These are phyloP conservation scores for Nymphaea colorata DNA, from an alignment of 164 flowering plant genomes.

Conservation along the genomic window DNA sequence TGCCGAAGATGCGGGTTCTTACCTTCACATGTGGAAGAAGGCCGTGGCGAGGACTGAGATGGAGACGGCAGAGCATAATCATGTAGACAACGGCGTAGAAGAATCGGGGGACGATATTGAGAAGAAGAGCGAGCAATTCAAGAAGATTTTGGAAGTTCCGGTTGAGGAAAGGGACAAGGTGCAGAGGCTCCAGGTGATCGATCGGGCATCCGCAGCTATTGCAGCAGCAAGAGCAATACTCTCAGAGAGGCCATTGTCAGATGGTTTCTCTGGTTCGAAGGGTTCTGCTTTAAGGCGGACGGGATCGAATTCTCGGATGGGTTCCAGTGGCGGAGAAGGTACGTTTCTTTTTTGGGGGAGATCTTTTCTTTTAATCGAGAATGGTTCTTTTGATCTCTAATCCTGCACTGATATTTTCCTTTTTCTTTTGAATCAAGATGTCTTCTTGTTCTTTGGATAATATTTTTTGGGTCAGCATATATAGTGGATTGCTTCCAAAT, in stretches of 20 bases:
- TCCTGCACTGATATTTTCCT: too few species aligned
- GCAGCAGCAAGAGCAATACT: conserved; percentile 67
- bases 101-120: conserved; percentile 22
- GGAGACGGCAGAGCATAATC: conserved; percentile 28
- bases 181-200: conserved; percentile 84
- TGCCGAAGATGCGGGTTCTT: conserved; percentile 25
- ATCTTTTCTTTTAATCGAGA: neutral
- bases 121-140: conserved; percentile 57
- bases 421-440: too few species aligned
- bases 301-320: neutral
- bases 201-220: conserved; percentile 90
- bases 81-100: neutral
- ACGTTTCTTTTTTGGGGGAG: neutral
- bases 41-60: conserved; percentile 49
- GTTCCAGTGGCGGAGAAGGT: neutral
- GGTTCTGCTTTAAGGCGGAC: neutral
- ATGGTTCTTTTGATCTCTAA: too few species aligned
- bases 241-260: conserved; percentile 21
- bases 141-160: conserved; percentile 58
- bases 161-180: conserved; percentile 71
- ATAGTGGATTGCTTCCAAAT: too few species aligned
- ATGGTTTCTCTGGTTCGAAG: neutral
- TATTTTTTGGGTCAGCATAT: too few species aligned
- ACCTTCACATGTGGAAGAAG: conserved; percentile 77
- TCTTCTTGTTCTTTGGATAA: too few species aligned